Evolutionary conservation across 2,329 filamentous ascomycete genomes (phyloP), one percentile per base, ranked within the genome.

Genomic region (Aspergillus floridensis): DNA sequence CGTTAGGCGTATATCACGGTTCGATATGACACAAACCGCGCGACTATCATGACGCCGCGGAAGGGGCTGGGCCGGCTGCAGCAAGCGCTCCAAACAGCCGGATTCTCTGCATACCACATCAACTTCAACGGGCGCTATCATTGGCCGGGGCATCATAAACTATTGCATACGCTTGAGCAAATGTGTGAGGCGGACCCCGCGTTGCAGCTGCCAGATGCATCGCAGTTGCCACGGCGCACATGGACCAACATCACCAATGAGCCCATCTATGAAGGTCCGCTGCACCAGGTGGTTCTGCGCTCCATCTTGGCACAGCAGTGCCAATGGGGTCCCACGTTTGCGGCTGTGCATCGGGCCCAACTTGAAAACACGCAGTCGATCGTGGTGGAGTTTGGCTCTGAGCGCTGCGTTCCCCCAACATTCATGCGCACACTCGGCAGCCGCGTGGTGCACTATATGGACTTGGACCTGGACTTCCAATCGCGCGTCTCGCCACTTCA

Each of bases 101-200:
- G 64, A 8, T 59, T 66, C 19, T 29, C 44, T 10, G 58, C 61
- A 2, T 58, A 38, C 4, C 60, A 56, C 16, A 57, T 66, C 6
- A 59, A 62, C 3, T 64, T 65, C 53, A 66, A 65, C 21, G 65
- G 65, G 0, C 61, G 65, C 12, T 66, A 65, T 16, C 65, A 66
- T 53, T 66, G 65, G 63, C 6, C 53, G 10, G 63, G 59, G 3
- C 57, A 66, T 19, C 35, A 59, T 3, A 47, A 59, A 7, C 51
- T 46, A 0, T 24, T 65, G 2, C 32, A 41, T 12, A 54, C 49
- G 0, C n/a, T 66, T 2, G 41, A 59, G 3, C 22, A 57, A 2
- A 59, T 66, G 26, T 66, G 63, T 21, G 38, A 53, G 19, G 49
- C 53, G 1, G 35, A 61, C 11, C 21, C 38, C 8, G 35, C 49